These are phyloP conservation scores for Linnemannia exigua DNA, from an alignment of 192 early-diverging fungal species.

Conservation along the genomic window DNA sequence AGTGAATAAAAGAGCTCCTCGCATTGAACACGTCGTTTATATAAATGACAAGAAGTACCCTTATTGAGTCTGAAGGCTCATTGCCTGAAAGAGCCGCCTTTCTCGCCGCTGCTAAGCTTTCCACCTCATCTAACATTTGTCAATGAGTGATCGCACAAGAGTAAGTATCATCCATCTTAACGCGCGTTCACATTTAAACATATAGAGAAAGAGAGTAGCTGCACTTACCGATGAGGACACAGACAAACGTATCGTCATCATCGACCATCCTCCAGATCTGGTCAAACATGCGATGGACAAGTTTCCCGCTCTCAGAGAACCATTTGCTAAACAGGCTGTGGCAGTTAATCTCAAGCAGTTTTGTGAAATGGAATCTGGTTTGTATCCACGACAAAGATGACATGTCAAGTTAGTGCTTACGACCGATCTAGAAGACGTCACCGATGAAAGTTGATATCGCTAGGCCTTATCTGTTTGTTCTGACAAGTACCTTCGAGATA, in stretches of 20 bases:
- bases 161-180: too few relatives aligned
- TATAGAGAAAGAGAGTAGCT: too few relatives aligned
- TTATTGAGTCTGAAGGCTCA: conserved; percentile 79
- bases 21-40: background rate
- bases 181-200: too few relatives aligned
- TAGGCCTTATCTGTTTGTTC: background rate
- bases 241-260: conserved; percentile 71
- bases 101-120: conserved; percentile 75
- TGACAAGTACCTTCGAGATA: background rate
- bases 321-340: conserved; percentile 84
- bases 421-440: background rate
- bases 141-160: too few relatives aligned
- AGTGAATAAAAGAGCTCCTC: background rate
- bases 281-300: conserved; percentile 74
- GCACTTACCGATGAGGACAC: conserved; percentile 70
- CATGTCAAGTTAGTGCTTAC: background rate
- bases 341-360: conserved; percentile 80
- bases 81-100: conserved; percentile 70
- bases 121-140: conserved; percentile 73
- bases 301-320: conserved; percentile 80
- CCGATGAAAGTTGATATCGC: background rate
- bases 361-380: conserved; percentile 61
- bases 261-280: conserved; percentile 69
- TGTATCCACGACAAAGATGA: background rate
- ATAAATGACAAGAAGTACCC: conserved; percentile 51